A percentile compares a stretch with the other conserved stretches of the same genome.
Conservation (phyloP, 1,284 basidiomycete genomes). For the Austroboletus novae-zelandiae region DNA sequence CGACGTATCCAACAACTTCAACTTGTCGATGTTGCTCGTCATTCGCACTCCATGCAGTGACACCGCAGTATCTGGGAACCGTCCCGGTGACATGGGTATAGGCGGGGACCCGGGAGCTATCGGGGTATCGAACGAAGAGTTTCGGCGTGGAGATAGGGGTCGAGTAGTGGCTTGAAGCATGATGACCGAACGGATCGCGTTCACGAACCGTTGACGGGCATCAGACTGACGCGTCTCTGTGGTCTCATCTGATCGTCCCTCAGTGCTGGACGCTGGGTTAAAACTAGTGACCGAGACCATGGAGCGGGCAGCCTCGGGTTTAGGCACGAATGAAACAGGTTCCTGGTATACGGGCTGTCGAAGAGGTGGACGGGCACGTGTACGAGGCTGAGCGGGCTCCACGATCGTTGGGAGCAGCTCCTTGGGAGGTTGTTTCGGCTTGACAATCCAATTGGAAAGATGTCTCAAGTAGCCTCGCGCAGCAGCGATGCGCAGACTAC, state of each 20-base stretch:
- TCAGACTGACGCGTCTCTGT: conserved; percentile 25
- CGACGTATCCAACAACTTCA: conserved; percentile 53
- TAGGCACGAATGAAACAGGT: conserved; percentile 13
- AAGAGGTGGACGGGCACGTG: conserved; percentile 15
- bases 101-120: conserved; percentile 25
- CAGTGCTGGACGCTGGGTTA: conserved; percentile 29
- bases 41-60: conserved; percentile 53
- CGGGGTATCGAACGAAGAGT: conserved; percentile 30
- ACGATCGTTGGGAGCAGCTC: conserved; percentile 25
- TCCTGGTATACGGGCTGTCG: conserved; percentile 22
- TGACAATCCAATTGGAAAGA: conserved; percentile 29
- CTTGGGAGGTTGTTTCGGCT: conserved; percentile 20
- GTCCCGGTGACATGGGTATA: conserved; percentile 34
- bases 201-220: conserved; percentile 38
- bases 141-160: conserved; percentile 30
- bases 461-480: conserved; percentile 23
- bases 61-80: conserved; percentile 37
- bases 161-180: conserved; percentile 41
- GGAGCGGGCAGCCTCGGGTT: conserved; percentile 22
- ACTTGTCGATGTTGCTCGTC: conserved; percentile 53
- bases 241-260: conserved; percentile 30
- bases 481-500: conserved; percentile 23
- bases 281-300: conserved; percentile 24
- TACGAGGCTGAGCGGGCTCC: conserved; percentile 22
- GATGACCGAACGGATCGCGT: conserved; percentile 48